Conservation (phyloP, 2,329 filamentous ascomycete species). For the Phialophora chinensis region DNA sequence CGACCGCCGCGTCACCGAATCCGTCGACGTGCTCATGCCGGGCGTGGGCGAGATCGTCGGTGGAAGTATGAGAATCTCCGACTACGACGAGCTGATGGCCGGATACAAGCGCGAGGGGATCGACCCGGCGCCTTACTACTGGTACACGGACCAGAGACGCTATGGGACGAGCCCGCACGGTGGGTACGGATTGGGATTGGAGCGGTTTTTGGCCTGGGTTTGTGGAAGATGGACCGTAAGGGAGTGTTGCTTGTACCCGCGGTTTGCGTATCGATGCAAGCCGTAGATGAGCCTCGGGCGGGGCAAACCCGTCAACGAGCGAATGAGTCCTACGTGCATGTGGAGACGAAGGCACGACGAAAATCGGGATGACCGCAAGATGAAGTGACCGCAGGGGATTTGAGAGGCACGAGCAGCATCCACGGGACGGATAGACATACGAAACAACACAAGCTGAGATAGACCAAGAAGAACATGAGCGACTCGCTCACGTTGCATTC, state of each 20-base stretch:
- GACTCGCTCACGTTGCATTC: background rate
- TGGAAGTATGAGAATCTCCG: constrained; percentile 93
- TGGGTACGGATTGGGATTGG: constrained; percentile 89
- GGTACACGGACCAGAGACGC: constrained; percentile 97
- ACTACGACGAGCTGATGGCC: constrained; percentile 84
- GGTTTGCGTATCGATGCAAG: constrained; percentile 58
- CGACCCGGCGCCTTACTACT: constrained; percentile 86
- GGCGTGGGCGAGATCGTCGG: constrained; percentile 97
- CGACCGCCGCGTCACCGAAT: constrained; percentile 87
- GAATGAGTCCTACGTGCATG: background rate
- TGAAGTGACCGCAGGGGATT: background rate
- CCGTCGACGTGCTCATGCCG: constrained; percentile 86
- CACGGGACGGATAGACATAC: background rate
- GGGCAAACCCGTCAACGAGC: background rate
- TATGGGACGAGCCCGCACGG: constrained; percentile 93
- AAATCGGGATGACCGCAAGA: background rate
- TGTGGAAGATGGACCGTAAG: constrained; percentile 70
- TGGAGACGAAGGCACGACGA: constrained; percentile 3
- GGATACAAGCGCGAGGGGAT: constrained; percentile 89
- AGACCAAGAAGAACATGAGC: constrained; percentile 10
- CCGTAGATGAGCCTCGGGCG: constrained; percentile 44
- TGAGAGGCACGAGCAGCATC: background rate
- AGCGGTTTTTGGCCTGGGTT: constrained; percentile 75
- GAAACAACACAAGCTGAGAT: background rate
- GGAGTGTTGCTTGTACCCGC: constrained; percentile 61